Evolutionary conservation across 2,329 filamentous ascomycete genomes (phyloP), one percentile per base, ranked within the genome.

Genomic region (Apiospora aurea): DNA sequence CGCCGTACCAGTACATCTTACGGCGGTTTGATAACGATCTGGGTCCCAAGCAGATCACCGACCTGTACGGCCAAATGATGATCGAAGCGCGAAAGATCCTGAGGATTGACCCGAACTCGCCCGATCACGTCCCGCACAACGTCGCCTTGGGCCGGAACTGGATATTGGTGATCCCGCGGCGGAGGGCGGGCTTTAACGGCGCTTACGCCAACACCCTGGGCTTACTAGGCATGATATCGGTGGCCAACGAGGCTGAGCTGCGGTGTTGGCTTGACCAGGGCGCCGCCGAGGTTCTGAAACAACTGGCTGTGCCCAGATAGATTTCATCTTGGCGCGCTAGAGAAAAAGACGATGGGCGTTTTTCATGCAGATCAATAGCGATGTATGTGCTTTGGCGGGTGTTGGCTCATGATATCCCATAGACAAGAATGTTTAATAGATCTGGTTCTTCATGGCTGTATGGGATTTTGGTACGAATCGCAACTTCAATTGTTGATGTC

Each of bases 161-260:
- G 79, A 81, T 88, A 29, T 75, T 87, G n/a, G 82, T 87, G 2
- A 81, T 87, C 34, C 86, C 86, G 4, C 79, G 86, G 34, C 78
- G 80, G 18, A 76, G 72, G 4, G 81, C 78, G 0, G 80, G 77
- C 0, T 78, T 82, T 21, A 75, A 80, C 13, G 82, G 80, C 0
- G 78, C 81, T 1, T 84, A 81, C 53, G 83, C 83, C 0, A 87
- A 87, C 74, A 80, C 85, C 0, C 80, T 81, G 0, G 85, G 84
- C 0, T 87, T 87, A 85, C 70, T 87, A 69, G 86, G 86, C 0
- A 81, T 82, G 69, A 76, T 85, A 3, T 84, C 82, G 80, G 77
- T 83, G 21, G 75, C 78, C 1, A 79, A 78, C 3, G 73, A 81
- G 21, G 77, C 78, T 1, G 75, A 80, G 16, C 71, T 85, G 47